These are phyloP conservation scores for Clarireedia hainanense DNA, from an alignment of 2,329 filamentous ascomycete species.

Conservation along the genomic window DNA sequence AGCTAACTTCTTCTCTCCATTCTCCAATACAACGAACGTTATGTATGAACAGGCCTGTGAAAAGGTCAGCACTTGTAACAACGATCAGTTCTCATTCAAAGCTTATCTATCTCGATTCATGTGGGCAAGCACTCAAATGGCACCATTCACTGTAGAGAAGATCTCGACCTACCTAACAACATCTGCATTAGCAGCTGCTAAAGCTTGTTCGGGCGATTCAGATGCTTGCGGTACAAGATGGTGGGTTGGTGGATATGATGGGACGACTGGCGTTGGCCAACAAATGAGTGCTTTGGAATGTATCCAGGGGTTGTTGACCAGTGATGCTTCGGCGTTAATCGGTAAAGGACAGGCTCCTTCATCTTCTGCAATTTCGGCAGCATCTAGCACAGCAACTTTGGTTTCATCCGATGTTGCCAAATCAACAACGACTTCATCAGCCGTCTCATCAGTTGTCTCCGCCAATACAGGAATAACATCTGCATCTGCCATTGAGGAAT, in stretches of 20 bases:
- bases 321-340: constrained; percentile 26
- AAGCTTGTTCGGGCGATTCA: constrained; percentile 47
- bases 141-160: constrained; percentile 43
- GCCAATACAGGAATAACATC: too few relatives aligned
- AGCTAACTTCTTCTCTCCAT: constrained; percentile 45
- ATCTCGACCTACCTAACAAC: constrained; percentile 42
- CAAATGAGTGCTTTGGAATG: constrained; percentile 58
- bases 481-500: too few relatives aligned
- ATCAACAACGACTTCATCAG: not conserved
- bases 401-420: not conserved
- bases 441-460: not conserved
- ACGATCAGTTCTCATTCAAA: constrained; percentile 62
- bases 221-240: constrained; percentile 51
- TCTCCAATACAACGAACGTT: constrained; percentile 45
- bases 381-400: not conserved
- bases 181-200: constrained; percentile 48
- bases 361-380: not conserved
- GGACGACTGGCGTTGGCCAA: constrained; percentile 48
- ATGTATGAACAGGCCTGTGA: constrained; percentile 65
- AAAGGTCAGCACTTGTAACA: constrained; percentile 45
- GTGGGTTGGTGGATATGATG: constrained; percentile 51
- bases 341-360: constrained; percentile 7
- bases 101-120: constrained; percentile 58
- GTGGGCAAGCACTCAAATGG: constrained; percentile 48
- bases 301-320: constrained; percentile 50